Percentiles rank a stretch among this genome's conserved stretches.
phyloP scores from a whole-genome alignment of 306 rosid species.

The Cucurbita moschata region DNA sequence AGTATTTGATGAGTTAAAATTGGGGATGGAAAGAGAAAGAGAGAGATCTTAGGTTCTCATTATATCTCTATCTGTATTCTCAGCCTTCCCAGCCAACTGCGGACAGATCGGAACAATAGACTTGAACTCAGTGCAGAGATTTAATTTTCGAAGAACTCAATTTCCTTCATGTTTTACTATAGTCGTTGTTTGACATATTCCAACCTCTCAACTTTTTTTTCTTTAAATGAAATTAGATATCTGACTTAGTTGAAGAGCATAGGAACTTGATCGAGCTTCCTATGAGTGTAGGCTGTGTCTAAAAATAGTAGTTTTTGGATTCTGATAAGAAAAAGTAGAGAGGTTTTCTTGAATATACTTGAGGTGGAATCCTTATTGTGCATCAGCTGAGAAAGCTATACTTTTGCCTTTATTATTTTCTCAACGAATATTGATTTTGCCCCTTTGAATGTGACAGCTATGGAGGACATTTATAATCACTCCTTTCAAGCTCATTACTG shows the following conservation, averaged over 20 bases:
- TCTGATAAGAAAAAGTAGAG: neutral
- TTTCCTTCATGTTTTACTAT: neutral
- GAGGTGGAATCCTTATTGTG: neutral
- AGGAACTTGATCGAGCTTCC: neutral
- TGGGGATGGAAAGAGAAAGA: neutral
- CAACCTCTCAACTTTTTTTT: neutral
- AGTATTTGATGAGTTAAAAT: neutral
- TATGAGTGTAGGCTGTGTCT: neutral
- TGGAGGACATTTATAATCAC: constrained; percentile 84
- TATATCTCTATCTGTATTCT: neutral
- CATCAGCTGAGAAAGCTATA: neutral
- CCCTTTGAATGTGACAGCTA: constrained; percentile 31
- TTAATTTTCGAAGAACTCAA: constrained; percentile 1
- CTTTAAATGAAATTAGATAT: neutral
- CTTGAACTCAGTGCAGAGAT: neutral
- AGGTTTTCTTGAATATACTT: too few species aligned
- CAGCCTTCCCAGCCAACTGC: neutral
- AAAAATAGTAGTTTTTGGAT: neutral
- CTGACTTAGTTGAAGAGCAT: neutral
- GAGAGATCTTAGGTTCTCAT: neutral
- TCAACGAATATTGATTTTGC: neutral
- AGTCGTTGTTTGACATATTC: neutral
- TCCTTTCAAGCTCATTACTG: constrained; percentile 94
- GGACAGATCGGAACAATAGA: neutral
- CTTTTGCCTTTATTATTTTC: neutral